Conservation (phyloP, 2,329 filamentous ascomycete genomes). For the Alternaria brassicae region DNA sequence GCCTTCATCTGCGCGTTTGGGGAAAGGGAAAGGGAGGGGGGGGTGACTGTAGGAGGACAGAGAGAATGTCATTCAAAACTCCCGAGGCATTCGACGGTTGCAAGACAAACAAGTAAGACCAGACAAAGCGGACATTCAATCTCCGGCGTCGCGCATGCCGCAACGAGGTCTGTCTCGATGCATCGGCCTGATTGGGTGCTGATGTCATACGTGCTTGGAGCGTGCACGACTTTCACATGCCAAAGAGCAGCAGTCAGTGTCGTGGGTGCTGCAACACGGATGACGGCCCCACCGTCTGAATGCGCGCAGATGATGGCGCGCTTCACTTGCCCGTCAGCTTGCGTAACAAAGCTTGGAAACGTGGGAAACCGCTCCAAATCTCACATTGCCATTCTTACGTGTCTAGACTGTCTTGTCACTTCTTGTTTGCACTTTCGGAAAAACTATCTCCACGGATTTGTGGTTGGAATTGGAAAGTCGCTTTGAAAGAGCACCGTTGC, state of each 20-base stretch:
- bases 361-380: not conserved
- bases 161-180: conserved; percentile 5
- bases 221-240: conserved; percentile 25
- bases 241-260: not conserved
- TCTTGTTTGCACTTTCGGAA: not conserved
- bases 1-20: not conserved
- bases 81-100: not conserved
- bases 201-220: conserved; percentile 18
- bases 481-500: not conserved
- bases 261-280: conserved; percentile 14
- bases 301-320: conserved; percentile 12
- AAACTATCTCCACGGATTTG: not conserved
- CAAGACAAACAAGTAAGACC: not conserved
- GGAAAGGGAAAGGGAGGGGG: no score
- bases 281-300: conserved; percentile 19
- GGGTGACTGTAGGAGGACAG: not conserved
- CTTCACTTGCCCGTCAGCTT: conserved; percentile 22
- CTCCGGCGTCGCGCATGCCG: conserved; percentile 3
- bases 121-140: not conserved
- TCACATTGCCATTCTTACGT: not conserved
- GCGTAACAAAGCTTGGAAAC: conserved; percentile 13
- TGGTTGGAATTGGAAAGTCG: not conserved
- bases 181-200: conserved; percentile 10
- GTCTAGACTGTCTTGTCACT: not conserved
- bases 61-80: not conserved